Evolutionary conservation across 352 stramenopile species (phyloP).

Genomic region (Phytophthora rubi): DNA sequence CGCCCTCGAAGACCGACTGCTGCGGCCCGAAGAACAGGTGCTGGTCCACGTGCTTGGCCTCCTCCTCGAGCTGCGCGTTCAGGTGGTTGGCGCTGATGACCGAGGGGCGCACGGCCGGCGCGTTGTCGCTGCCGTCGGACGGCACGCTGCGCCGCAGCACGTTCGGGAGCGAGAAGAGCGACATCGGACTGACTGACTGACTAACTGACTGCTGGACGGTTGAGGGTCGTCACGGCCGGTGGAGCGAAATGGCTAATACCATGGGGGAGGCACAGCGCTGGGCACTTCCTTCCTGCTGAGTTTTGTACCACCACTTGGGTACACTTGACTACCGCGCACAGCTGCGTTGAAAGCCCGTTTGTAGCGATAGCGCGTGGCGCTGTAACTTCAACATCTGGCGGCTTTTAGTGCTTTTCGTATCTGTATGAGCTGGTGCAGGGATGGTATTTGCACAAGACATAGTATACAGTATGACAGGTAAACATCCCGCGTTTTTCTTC

Average conservation of each 20-base stretch:
- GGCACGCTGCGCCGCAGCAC: constrained; percentile 67
- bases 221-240: constrained; percentile 22
- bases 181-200: constrained; percentile 42
- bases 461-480: constrained; percentile 16
- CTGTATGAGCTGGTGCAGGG: not conserved
- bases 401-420: not conserved
- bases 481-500: constrained; percentile 30
- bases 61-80: constrained; percentile 75
- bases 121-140: constrained; percentile 54
- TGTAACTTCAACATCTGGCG: not conserved
- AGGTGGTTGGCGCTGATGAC: constrained; percentile 69
- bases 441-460: not conserved
- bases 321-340: constrained; percentile 6
- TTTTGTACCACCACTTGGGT: constrained; percentile 16
- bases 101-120: constrained; percentile 58
- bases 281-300: constrained; percentile 15
- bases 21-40: constrained; percentile 87
- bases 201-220: not conserved
- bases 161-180: constrained; percentile 83
- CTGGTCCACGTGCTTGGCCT: constrained; percentile 67
- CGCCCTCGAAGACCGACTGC: constrained; percentile 73
- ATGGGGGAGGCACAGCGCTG: constrained; percentile 16
- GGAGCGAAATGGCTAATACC: constrained; percentile 36
- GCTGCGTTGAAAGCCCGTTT: not conserved
- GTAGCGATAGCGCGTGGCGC: constrained; percentile 3